phyloP scores from a whole-genome alignment of 2,329 filamentous ascomycete species.

The Drechslerella coelobrocha region DNA sequence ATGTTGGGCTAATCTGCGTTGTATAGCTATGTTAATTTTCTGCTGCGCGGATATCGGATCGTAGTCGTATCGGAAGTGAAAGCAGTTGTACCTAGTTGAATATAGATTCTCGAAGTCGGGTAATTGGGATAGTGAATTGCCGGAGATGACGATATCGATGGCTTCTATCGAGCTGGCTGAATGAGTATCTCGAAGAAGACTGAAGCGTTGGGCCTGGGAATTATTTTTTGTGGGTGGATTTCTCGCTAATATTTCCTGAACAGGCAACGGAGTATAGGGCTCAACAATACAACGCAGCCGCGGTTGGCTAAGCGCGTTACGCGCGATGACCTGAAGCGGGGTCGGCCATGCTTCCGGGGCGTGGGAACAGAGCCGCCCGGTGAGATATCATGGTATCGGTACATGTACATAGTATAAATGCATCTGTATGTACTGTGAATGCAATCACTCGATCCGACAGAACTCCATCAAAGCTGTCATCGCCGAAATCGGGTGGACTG shows the following conservation, averaged over 20 bases:
- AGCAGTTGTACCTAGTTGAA: slow-evolving; percentile 38
- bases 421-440: slow-evolving; percentile 7
- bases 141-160: slow-evolving; percentile 38
- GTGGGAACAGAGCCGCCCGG: not conserved
- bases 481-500: no score
- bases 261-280: slow-evolving; percentile 32
- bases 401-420: slow-evolving; percentile 23
- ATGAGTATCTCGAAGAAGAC: slow-evolving; percentile 39
- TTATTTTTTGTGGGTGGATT: slow-evolving; percentile 48
- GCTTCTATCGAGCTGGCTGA: slow-evolving; percentile 31
- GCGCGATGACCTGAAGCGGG: slow-evolving; percentile 20
- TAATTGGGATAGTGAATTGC: slow-evolving; percentile 12
- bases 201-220: slow-evolving; percentile 22
- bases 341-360: not conserved
- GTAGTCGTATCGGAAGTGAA: slow-evolving; percentile 22
- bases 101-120: slow-evolving; percentile 32
- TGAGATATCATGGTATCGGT: no score
- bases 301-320: slow-evolving; percentile 16
- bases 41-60: not conserved
- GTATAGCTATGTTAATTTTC: slow-evolving; percentile 34
- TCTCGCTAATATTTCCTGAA: slow-evolving; percentile 39
- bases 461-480: no score
- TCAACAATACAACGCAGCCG: slow-evolving; percentile 48
- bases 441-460: not conserved
- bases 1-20: slow-evolving; percentile 59